Base-by-base conservation (phyloP, 2,329 filamentous ascomycete genomes). In the Emericellopsis cladophorae region DNA sequence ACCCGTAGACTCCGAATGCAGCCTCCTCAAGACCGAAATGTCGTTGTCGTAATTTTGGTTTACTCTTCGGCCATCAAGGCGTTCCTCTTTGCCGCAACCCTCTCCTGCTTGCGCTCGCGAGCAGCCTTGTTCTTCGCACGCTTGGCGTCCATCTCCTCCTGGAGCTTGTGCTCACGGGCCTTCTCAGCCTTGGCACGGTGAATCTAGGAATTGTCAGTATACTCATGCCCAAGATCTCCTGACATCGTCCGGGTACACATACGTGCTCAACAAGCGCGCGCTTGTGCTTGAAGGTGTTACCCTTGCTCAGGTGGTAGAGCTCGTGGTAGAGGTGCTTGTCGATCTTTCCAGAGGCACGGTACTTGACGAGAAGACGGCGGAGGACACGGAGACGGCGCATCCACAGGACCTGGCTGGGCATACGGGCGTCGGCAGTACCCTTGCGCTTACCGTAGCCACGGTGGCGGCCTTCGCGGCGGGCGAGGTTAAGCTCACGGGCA, bases 271-370 rank as follows among this genome's bases (percentile, higher is more conserved):
- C 88, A 61, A 98, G 83, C 64, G 89, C 92, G 74, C 92, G 84
- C 89, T 96, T 98, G 87, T 98, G 92, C 89, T 98, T 98, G 85
- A 98, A 98, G 69, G 92, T 90, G 84, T 98, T 98, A 93, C 92
- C 93, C 89, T 98, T 98, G 83, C 85, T 92, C 67, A 94, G 77
- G 73, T 95, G 92, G 81, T 98, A 98, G 57, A 98, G 87, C 77
- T 96, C 89, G 81, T 98, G 92, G 82, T 98, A 98, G 49, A 98
- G 88, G 80, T 98, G 92, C 84, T 98, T 98, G 78, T 98, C 92
- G 68, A 98, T 98, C 85, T 98, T 98, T 72, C 93, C 93, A 63
- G 84, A 85, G 70, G 90, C 90, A 72, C 92, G 92, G 81, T 98
- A 98, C 81, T 96, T 96, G 78, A 95, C 92, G 57, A 98, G 79